Base-by-base conservation (phyloP, 768 basidiomycete genomes). In the Pleurotus tuber-regium region DNA sequence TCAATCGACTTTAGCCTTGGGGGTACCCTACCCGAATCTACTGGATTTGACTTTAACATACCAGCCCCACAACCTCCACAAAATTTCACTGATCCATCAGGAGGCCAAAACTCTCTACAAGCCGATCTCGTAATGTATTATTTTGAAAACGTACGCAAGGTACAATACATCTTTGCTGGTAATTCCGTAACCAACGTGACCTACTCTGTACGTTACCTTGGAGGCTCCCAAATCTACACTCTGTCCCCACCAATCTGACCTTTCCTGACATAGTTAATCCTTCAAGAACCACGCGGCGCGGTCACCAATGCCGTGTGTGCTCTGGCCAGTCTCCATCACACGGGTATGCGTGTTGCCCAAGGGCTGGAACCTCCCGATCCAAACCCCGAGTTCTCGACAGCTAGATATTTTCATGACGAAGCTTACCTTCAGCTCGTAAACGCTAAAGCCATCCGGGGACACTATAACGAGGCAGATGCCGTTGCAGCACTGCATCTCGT, bases 401-500 rank as follows among this genome's bases (percentile, higher is more conserved):
- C 84, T 4, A 77, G 76, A 51, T 81, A 83, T 60, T 84, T 86
- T 65, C 80, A 83, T 64, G 76, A 86, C 54, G 83, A 83, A 60
- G 85, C 87, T n/a, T 72, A 74, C 36, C 79, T 78, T 57, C 82
- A 84, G 61, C 71, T 90, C 41, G 71, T 73, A 52, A 75, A 69
- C 44, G 75, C 79, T 50, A 83, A 79, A 61, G 76, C 78, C 49
- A 66, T 76, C 53, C 74, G 74, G 29, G 80, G 79, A 9, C 63
- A 70, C 23, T 80, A 85, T 69, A 72, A 71, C 35, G 87, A 87
- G 52, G 73, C 73, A 42, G 88, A 92, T 58, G 91, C 87, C 8
- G 75, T 86, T 56, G 89, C 91, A 3, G 88, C 91, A 4, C 62
- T 90, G 36, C 88, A 89, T 64, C 78, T 93, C 55, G 75, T 90